phyloP scores from a whole-genome alignment of 2,329 filamentous ascomycete genomes.

The Annulohypoxylon truncatum region DNA sequence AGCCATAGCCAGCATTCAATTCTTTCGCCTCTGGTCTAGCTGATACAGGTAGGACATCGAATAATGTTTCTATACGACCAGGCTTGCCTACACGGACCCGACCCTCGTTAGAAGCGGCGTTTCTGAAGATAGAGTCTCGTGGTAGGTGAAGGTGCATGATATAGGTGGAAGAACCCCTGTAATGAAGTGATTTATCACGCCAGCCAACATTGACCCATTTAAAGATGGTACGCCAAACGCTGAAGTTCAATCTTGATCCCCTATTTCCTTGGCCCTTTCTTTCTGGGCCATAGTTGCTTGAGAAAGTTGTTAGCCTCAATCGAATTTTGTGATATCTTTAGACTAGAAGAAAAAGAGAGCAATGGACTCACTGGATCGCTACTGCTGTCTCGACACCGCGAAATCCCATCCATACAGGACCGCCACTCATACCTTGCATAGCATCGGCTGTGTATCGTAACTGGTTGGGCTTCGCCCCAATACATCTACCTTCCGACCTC shows the following conservation, averaged over 20 bases:
- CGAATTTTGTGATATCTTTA: background rate
- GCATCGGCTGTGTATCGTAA: conserved; percentile 28
- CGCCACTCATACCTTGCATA: conserved; percentile 28
- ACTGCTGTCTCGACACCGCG: conserved; percentile 31
- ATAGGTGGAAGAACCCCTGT: conserved; percentile 10
- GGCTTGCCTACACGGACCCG: conserved; percentile 30
- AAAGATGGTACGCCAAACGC: conserved; percentile 27
- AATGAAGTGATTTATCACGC: conserved; percentile 30
- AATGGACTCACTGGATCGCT: conserved; percentile 30
- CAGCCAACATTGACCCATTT: conserved; percentile 28
- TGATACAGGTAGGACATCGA: conserved; percentile 29
- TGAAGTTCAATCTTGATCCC: conserved; percentile 24
- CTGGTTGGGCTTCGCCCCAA: background rate
- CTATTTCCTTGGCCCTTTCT: conserved; percentile 12
- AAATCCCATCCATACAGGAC: conserved; percentile 31
- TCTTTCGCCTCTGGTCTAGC: conserved; percentile 15
- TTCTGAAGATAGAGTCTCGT: no score
- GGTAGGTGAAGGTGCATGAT: conserved; percentile 29
- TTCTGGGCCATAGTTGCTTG: conserved; percentile 27
- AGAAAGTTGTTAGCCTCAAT: background rate
- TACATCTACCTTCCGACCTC: conserved; percentile 26
- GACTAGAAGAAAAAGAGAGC: background rate
- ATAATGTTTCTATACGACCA: conserved; percentile 20
- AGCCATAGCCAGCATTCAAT: conserved; percentile 20
- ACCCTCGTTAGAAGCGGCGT: background rate